Evolutionary conservation across 2,329 filamentous ascomycete species (phyloP).

Genomic region (Colletotrichum somersetense): DNA sequence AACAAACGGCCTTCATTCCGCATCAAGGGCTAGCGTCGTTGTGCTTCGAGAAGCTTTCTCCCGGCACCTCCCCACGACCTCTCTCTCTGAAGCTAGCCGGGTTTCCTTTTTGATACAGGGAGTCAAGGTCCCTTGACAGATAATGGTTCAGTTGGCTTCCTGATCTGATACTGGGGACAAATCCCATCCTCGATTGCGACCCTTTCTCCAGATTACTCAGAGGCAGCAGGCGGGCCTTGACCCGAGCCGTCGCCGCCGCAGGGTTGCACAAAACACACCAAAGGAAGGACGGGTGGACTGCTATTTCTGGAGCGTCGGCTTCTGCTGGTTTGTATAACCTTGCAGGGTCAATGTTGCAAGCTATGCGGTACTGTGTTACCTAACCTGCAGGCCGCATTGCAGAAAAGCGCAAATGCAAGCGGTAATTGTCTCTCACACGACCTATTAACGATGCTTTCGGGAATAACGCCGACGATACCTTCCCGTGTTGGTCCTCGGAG

Average conservation of each 20-base stretch:
- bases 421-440: background rate
- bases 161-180: conserved; percentile 1
- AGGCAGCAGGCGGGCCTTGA: conserved; percentile 1
- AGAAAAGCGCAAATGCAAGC: conserved; percentile 6
- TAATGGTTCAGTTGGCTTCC: conserved; percentile 2
- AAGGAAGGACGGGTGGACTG: background rate
- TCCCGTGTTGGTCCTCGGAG: no score
- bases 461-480: no score
- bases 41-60: conserved; percentile 7
- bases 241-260: conserved; percentile 19
- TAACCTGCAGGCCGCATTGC: background rate
- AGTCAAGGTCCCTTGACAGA: conserved; percentile 13
- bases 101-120: background rate
- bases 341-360: background rate
- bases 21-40: conserved; percentile 13
- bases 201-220: conserved; percentile 25
- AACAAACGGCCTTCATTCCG: conserved; percentile 28
- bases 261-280: background rate
- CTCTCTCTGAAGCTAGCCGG: conserved; percentile 10
- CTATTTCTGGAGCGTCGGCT: conserved; percentile 24
- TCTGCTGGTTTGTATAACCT: conserved; percentile 5
- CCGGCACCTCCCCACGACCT: background rate
- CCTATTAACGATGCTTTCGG: background rate
- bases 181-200: conserved; percentile 4
- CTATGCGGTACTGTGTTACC: background rate